phyloP scores from a whole-genome alignment of 306 rosid genomes.

The Rosa chinensis region DNA sequence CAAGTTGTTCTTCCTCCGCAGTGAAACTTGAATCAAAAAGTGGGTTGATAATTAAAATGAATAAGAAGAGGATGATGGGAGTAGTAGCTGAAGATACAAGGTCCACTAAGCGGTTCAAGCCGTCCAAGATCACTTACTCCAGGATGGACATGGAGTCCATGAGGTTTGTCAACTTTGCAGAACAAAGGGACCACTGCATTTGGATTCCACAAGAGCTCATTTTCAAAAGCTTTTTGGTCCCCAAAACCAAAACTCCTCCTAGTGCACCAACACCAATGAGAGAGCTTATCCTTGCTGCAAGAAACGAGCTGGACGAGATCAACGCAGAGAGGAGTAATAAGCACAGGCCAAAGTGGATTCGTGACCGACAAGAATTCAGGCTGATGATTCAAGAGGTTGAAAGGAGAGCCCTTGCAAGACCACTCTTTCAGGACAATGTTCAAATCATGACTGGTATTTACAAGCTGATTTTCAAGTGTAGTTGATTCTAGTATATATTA shows the following conservation, averaged over 20 bases:
- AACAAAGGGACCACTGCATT: background rate
- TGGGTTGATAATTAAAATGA: too few species aligned
- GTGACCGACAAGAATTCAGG: background rate
- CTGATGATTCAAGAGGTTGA: background rate
- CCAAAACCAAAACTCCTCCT: too few species aligned
- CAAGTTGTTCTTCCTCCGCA: too few species aligned
- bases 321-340: too few species aligned
- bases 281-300: background rate
- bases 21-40: too few species aligned
- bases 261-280: background rate
- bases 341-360: background rate
- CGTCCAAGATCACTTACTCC: background rate
- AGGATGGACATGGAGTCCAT: background rate
- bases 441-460: background rate
- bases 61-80: too few species aligned
- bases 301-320: too few species aligned
- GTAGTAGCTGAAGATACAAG: too few species aligned
- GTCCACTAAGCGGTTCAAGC: too few species aligned
- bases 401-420: background rate
- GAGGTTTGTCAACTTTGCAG: background rate
- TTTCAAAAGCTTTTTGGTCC: too few species aligned
- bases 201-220: too few species aligned
- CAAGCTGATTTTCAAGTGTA: background rate
- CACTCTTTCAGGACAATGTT: background rate
- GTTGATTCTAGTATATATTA: too few species aligned